Evolutionary conservation across 2,329 filamentous ascomycete genomes (phyloP).

Genomic region (Xylaria sp.): DNA sequence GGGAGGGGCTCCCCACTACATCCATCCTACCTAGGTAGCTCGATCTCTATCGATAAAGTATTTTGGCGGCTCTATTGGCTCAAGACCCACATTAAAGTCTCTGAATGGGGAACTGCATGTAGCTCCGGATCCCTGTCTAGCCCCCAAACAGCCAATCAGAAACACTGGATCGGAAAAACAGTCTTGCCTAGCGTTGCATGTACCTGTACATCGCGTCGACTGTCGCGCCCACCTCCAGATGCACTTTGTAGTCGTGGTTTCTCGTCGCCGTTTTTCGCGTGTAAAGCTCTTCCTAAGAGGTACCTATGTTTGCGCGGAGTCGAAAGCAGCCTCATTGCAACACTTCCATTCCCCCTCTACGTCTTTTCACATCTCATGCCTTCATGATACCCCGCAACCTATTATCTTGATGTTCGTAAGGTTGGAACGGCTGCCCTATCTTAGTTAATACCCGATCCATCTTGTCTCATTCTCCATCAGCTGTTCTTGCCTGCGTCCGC

Average conservation of each 20-base stretch:
- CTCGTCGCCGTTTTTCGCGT: constrained; percentile 27
- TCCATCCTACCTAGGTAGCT: too few species aligned
- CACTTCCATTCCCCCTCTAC: constrained; percentile 18
- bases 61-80: too few species aligned
- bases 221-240: constrained; percentile 27
- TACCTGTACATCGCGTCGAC: constrained; percentile 32
- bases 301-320: neutral
- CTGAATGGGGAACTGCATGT: neutral
- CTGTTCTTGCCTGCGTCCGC: neutral
- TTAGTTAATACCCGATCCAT: too few species aligned
- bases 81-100: neutral
- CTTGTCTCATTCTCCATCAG: neutral
- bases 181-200: constrained; percentile 36
- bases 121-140: neutral
- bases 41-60: too few species aligned
- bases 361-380: constrained; percentile 11
- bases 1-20: too few species aligned
- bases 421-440: too few species aligned
- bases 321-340: neutral
- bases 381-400: constrained; percentile 33
- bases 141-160: constrained; percentile 24
- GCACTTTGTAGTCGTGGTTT: constrained; percentile 5
- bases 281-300: constrained; percentile 2
- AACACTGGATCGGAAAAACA: constrained; percentile 24
- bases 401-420: constrained; percentile 14